These are phyloP conservation scores for Oehlia diaphana DNA, from an alignment of 192 early-diverging fungal genomes.

Conservation along the genomic window DNA sequence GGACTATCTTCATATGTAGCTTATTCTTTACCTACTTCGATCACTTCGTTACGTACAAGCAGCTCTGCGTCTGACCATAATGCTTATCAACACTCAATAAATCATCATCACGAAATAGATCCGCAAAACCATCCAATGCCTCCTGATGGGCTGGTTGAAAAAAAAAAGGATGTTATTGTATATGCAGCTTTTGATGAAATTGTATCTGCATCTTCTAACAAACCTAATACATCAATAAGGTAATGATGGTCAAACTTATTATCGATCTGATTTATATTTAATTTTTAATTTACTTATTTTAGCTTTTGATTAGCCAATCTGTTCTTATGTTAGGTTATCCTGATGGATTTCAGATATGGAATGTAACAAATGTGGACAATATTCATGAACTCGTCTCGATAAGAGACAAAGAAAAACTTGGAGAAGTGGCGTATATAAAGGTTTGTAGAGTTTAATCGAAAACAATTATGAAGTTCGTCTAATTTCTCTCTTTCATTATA, in stretches of 20 bases:
- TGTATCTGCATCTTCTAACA: neutral
- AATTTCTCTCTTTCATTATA: constrained; percentile 5
- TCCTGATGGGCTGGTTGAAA: constrained; percentile 1
- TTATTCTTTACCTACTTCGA: constrained; percentile 55
- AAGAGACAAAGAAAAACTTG: constrained; percentile 46
- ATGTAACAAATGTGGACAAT: constrained; percentile 63
- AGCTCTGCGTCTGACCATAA: neutral
- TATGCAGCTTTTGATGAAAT: constrained; percentile 39
- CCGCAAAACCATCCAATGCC: neutral
- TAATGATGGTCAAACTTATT: neutral
- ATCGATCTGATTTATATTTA: neutral
- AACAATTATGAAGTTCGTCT: neutral
- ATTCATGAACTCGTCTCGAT: constrained; percentile 68
- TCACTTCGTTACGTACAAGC: constrained; percentile 18
- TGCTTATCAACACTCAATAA: neutral
- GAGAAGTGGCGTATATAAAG: constrained; percentile 51
- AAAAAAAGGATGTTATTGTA: constrained; percentile 30
- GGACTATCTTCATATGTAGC: constrained; percentile 66
- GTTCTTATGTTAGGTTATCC: constrained; percentile 69
- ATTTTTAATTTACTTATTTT: neutral
- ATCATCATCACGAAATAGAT: neutral
- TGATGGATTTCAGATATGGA: constrained; percentile 81
- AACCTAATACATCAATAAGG: neutral
- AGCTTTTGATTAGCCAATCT: constrained; percentile 33
- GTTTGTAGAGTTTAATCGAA: constrained; percentile 19